Conservation (phyloP, 2,329 filamentous ascomycete genomes). For the Fusarium chaquense region DNA sequence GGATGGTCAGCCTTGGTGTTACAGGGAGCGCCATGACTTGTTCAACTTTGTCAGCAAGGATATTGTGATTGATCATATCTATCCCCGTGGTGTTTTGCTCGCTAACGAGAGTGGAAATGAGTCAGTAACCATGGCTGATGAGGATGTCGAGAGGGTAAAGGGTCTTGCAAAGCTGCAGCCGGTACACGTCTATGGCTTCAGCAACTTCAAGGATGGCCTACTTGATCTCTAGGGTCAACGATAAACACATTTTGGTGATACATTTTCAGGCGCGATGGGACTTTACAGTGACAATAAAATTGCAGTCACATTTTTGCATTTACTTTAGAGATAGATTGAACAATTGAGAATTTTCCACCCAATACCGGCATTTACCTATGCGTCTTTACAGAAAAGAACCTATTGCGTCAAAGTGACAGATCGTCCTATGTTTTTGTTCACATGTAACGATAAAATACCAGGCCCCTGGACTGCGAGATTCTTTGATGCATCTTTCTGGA, state of each 20-base stretch:
- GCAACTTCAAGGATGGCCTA: background rate
- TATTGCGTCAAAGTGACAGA: background rate
- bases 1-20: constrained; percentile 13
- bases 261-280: background rate
- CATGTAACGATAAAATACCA: background rate
- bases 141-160: background rate
- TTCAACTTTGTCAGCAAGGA: constrained; percentile 5
- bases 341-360: background rate
- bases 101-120: background rate
- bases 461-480: background rate
- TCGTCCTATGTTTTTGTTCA: no score
- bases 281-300: background rate
- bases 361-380: background rate
- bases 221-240: background rate
- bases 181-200: constrained; percentile 4
- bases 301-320: background rate
- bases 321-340: constrained; percentile 3
- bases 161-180: background rate
- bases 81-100: constrained; percentile 7
- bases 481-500: background rate
- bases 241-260: background rate
- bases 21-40: constrained; percentile 2
- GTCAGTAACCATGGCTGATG: background rate
- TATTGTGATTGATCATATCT: background rate
- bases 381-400: background rate